Evolutionary conservation across 2,329 filamentous ascomycete genomes (phyloP).

Genomic region (Claviceps sp.): DNA sequence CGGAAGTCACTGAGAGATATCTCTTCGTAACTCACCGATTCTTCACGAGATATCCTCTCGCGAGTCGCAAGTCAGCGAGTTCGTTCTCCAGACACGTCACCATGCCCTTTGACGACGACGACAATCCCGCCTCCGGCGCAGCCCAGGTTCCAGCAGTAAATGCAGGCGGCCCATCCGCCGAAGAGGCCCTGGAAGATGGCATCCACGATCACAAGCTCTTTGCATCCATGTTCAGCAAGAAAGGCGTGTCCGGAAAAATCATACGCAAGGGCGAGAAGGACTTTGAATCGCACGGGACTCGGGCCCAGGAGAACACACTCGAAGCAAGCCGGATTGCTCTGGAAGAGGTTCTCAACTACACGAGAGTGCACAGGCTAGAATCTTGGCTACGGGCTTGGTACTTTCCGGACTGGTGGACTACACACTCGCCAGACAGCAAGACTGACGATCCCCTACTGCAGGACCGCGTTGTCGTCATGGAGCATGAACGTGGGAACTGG

Average conservation of each 20-base stretch:
- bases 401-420: constrained; percentile 47
- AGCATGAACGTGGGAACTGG: constrained; percentile 57
- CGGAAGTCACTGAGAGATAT: not conserved
- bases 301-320: constrained; percentile 63
- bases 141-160: constrained; percentile 10
- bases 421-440: constrained; percentile 7
- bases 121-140: constrained; percentile 18
- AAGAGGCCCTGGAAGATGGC: constrained; percentile 61
- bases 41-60: too few species aligned
- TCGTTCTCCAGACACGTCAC: not conserved
- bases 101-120: constrained; percentile 33
- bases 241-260: constrained; percentile 42
- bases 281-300: constrained; percentile 85
- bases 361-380: constrained; percentile 58
- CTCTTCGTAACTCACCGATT: too few species aligned
- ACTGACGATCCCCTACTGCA: constrained; percentile 17
- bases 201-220: constrained; percentile 77
- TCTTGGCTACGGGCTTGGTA: constrained; percentile 59
- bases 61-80: not conserved
- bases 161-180: constrained; percentile 20
- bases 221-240: constrained; percentile 36
- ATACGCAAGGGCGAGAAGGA: constrained; percentile 94
- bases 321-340: constrained; percentile 75
- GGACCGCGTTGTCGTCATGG: constrained; percentile 51
- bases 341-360: constrained; percentile 72